Evolutionary conservation across 768 basidiomycete genomes (phyloP).

Genomic region (Rhodosporidiobolus sp.): DNA sequence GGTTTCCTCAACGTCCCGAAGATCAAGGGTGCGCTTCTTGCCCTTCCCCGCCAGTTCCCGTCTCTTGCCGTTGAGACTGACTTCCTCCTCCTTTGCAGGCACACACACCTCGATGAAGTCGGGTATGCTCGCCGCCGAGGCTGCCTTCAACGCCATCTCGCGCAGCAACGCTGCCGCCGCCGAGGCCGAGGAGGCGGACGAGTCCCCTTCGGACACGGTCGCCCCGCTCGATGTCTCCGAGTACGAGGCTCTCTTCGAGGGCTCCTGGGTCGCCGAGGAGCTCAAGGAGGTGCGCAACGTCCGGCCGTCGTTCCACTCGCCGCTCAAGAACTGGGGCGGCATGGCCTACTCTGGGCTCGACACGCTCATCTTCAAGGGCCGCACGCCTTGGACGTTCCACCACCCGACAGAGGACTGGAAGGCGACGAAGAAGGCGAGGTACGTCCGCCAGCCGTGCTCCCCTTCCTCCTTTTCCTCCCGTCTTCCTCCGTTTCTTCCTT

Average conservation of each 20-base stretch:
- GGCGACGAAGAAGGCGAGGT: constrained; percentile 63
- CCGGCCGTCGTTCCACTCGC: constrained; percentile 76
- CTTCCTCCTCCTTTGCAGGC: constrained; percentile 7
- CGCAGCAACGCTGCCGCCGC: constrained; percentile 30
- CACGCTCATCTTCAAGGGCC: constrained; percentile 74
- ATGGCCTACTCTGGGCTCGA: constrained; percentile 86
- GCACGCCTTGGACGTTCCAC: constrained; percentile 90
- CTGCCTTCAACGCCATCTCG: constrained; percentile 66
- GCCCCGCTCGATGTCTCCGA: constrained; percentile 61
- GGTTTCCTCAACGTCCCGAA: constrained; percentile 95
- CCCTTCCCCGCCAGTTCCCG: too few relatives aligned
- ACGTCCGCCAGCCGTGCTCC: background rate
- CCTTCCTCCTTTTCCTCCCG: background rate
- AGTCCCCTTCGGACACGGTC: constrained; percentile 38
- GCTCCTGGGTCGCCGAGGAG: constrained; percentile 82
- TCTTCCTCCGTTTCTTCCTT: background rate
- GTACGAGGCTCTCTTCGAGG: constrained; percentile 67
- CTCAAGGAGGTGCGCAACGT: constrained; percentile 86
- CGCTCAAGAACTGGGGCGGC: constrained; percentile 79
- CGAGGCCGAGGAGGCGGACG: constrained; percentile 38
- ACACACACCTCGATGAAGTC: constrained; percentile 99
- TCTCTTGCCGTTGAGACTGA: background rate
- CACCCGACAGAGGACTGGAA: constrained; percentile 59
- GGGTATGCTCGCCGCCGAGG: constrained; percentile 93
- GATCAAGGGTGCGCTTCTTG: constrained; percentile 71